These are phyloP conservation scores for Daldinia loculata DNA, from an alignment of 495 filamentous ascomycete species.

Conservation along the genomic window DNA sequence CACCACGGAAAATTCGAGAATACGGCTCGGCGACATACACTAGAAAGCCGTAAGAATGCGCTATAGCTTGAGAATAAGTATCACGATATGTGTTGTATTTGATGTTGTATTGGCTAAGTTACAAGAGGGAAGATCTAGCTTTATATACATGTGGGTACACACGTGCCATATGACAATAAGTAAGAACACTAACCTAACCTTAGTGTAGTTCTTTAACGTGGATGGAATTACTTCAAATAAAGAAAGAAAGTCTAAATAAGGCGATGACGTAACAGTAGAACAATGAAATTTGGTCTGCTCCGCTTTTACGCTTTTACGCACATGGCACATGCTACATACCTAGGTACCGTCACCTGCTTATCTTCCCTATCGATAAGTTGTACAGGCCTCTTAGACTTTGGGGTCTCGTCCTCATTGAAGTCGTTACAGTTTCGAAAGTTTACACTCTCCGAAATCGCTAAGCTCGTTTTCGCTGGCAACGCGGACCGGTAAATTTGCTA, in stretches of 20 bases:
- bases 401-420: neutral
- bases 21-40: no score
- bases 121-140: no score
- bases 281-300: conserved; percentile 5
- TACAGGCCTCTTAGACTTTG: neutral
- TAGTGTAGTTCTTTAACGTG: conserved; percentile 9
- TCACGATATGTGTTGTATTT: no score
- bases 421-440: neutral
- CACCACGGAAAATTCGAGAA: no score
- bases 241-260: neutral
- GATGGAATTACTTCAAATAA: neutral
- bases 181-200: neutral
- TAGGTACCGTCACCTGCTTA: neutral
- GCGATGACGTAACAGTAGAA: conserved; percentile 21
- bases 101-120: no score
- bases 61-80: neutral
- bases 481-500: neutral
- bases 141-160: no score
- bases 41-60: no score
- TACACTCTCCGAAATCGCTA: neutral
- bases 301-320: neutral
- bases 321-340: neutral
- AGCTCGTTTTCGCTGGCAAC: neutral
- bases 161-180: no score
- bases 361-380: neutral